Conservation (phyloP, 2,329 filamentous ascomycete genomes). For the Pseudogymnoascus sp. region DNA sequence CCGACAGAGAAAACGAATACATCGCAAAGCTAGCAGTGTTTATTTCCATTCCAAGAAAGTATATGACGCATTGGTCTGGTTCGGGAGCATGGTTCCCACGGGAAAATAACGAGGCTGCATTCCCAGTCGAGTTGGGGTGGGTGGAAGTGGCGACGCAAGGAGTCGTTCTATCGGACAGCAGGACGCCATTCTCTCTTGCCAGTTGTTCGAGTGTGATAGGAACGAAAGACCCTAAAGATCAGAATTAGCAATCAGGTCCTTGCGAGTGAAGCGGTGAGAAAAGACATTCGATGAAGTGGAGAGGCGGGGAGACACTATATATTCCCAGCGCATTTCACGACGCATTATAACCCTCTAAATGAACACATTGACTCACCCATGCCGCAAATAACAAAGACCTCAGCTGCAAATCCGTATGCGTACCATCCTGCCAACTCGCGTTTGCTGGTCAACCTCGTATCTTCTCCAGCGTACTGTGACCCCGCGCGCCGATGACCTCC, state of each 20-base stretch:
- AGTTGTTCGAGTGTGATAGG: slow-evolving; percentile 92
- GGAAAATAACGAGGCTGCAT: slow-evolving; percentile 19
- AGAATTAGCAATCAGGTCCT: slow-evolving; percentile 18
- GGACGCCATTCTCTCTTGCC: slow-evolving; percentile 83
- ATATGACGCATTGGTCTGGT: slow-evolving; percentile 67
- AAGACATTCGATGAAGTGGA: not conserved
- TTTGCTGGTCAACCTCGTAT: slow-evolving; percentile 77
- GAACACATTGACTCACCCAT: slow-evolving; percentile 52
- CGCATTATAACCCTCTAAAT: not conserved
- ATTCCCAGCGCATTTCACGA: not conserved
- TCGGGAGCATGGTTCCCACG: not conserved
- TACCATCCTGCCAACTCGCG: slow-evolving; percentile 95
- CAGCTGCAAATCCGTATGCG: slow-evolving; percentile 89
- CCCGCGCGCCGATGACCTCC: slow-evolving; percentile 31
- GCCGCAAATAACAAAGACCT: slow-evolving; percentile 92
- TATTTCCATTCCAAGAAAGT: slow-evolving; percentile 75
- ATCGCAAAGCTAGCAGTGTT: slow-evolving; percentile 97
- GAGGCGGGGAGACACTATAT: not conserved
- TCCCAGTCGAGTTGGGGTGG: slow-evolving; percentile 24
- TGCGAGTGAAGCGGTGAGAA: slow-evolving; percentile 21
- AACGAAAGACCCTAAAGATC: slow-evolving; percentile 72
- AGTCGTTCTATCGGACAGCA: slow-evolving; percentile 68
- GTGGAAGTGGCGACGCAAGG: slow-evolving; percentile 63
- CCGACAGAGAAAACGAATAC: slow-evolving; percentile 95
- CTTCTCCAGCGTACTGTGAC: slow-evolving; percentile 68